Percentiles rank a stretch among this genome's conserved stretches.
Conservation (phyloP, 768 basidiomycete species). For the Candolleomyces aberdarensis region DNA sequence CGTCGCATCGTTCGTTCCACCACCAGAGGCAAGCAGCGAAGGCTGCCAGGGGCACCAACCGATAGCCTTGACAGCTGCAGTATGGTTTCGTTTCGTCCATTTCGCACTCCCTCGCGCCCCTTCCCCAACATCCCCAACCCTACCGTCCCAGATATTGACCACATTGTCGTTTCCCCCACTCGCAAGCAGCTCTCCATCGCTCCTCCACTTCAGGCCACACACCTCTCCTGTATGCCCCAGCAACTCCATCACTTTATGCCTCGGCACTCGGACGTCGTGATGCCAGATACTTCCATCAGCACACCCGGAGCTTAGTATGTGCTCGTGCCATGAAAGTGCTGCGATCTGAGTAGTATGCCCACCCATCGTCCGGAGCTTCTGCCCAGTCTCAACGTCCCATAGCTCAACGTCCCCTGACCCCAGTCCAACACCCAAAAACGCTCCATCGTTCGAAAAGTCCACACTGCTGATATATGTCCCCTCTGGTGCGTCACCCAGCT, state of each 20-base stretch:
- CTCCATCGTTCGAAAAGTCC: slow-evolving; percentile 77
- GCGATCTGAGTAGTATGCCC: slow-evolving; percentile 86
- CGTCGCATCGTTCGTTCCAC: slow-evolving; percentile 91
- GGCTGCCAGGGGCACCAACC: slow-evolving; percentile 99
- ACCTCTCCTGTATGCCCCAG: slow-evolving; percentile 91
- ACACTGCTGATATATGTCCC: slow-evolving; percentile 74
- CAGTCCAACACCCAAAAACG: slow-evolving; percentile 78
- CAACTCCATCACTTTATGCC: slow-evolving; percentile 89
- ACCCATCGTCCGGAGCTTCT: slow-evolving; percentile 85
- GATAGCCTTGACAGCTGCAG: slow-evolving; percentile 86
- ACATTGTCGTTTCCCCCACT: slow-evolving; percentile 98
- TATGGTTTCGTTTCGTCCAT: slow-evolving; percentile 91
- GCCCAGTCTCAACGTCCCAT: slow-evolving; percentile 84
- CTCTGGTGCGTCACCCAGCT: slow-evolving; percentile 71
- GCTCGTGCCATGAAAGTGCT: slow-evolving; percentile 82
- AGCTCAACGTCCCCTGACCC: slow-evolving; percentile 87
- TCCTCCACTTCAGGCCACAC: slow-evolving; percentile 87
- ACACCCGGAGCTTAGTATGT: slow-evolving; percentile 85
- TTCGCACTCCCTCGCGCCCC: slow-evolving; percentile 63
- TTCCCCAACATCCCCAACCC: slow-evolving; percentile 55
- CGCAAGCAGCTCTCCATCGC: slow-evolving; percentile 86
- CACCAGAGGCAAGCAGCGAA: slow-evolving; percentile 86
- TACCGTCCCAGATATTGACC: slow-evolving; percentile 95
- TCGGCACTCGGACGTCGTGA: slow-evolving; percentile 86
- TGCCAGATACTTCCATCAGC: slow-evolving; percentile 95